Percentiles rank a stretch among this genome's conserved stretches.
phyloP scores from a whole-genome alignment of 2,329 filamentous ascomycete genomes.

The Botrytis medusae region DNA sequence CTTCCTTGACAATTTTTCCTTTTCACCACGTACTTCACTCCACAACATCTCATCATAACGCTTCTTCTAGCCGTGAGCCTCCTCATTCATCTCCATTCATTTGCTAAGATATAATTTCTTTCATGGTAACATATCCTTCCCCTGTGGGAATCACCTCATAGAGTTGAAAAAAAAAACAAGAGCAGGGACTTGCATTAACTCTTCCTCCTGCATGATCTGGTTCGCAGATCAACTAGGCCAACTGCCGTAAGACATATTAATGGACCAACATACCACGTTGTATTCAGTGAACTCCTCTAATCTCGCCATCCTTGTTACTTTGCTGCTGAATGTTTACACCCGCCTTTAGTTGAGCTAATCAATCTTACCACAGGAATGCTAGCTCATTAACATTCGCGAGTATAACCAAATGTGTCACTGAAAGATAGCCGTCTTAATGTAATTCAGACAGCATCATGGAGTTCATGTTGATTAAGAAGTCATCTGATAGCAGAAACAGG shows the following conservation, averaged over 20 bases:
- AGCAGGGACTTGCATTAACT: neutral
- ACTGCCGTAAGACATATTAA: neutral
- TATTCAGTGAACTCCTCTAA: neutral
- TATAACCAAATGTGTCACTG: neutral
- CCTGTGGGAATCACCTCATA: neutral
- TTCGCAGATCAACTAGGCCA: constrained; percentile 1
- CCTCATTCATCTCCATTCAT: neutral
- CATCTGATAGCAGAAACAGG: neutral
- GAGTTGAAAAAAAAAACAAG: neutral
- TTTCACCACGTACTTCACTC: neutral
- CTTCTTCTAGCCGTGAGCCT: neutral
- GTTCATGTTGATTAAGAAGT: neutral
- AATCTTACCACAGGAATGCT: neutral
- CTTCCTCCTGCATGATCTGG: neutral
- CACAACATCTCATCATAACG: neutral
- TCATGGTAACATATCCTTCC: neutral
- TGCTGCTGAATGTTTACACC: neutral
- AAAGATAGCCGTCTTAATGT: neutral
- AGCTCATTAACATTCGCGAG: neutral
- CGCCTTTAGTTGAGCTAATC: neutral
- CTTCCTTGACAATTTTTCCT: constrained; percentile 3
- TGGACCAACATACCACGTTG: neutral
- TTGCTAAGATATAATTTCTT: neutral
- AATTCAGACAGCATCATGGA: neutral
- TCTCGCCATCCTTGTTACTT: neutral